These are phyloP conservation scores for Hippophae rhamnoides DNA, from an alignment of 306 rosid genomes.

Conservation along the genomic window DNA sequence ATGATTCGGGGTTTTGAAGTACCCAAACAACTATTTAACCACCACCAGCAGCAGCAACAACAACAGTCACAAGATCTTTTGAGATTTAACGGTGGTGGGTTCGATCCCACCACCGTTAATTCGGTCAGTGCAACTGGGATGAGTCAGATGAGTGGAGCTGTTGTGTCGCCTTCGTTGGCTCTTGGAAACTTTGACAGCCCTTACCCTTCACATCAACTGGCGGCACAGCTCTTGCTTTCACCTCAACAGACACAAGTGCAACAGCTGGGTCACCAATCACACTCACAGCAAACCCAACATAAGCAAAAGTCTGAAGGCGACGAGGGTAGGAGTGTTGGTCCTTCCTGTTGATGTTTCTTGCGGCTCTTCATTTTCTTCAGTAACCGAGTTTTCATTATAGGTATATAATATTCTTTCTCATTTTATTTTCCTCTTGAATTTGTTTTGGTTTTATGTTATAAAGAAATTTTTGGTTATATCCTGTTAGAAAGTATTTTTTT, in stretches of 20 bases:
- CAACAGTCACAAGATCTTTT: conserved; percentile 36
- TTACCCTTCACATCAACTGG: conserved; percentile 34
- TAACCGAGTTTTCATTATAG: conserved; percentile 29
- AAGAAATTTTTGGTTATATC: neutral
- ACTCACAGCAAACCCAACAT: conserved; percentile 26
- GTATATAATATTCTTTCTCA: conserved; percentile 19
- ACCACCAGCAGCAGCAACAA: conserved; percentile 28
- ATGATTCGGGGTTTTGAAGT: conserved; percentile 35
- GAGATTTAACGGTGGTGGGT: conserved; percentile 56
- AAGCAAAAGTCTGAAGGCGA: conserved; percentile 27
- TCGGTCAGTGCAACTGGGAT: conserved; percentile 43
- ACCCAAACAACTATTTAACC: conserved; percentile 15
- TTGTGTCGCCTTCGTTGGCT: conserved; percentile 59
- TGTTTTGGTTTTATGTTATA: neutral
- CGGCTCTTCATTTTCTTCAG: conserved; percentile 18
- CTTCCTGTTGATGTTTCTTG: conserved; percentile 40
- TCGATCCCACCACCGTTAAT: conserved; percentile 30
- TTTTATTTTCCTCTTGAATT: neutral
- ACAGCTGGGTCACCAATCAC: neutral
- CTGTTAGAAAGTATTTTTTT: no score
- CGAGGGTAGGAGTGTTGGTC: conserved; percentile 58
- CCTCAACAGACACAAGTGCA: conserved; percentile 40
- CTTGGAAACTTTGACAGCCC: conserved; percentile 49
- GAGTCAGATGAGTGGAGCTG: conserved; percentile 31
- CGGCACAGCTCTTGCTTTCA: conserved; percentile 57